Evolutionary conservation across 192 early-diverging fungal genomes (phyloP).

Genomic region (Jimgerdemannia flammicorona): DNA sequence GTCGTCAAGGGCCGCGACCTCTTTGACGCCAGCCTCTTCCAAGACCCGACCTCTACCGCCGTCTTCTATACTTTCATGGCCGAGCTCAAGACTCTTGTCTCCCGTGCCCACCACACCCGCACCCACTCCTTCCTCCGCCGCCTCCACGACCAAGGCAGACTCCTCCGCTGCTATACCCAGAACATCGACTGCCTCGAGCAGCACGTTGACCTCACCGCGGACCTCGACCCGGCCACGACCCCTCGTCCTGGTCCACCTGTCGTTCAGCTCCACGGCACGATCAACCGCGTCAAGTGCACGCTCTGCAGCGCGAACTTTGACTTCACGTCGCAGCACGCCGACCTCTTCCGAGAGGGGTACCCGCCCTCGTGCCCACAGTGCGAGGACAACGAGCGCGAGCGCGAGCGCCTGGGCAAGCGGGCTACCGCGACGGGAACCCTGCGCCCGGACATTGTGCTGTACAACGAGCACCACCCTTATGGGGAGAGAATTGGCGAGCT

Average conservation of each 20-base stretch:
- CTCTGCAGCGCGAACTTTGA: conserved; percentile 69
- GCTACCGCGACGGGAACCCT: conserved; percentile 69
- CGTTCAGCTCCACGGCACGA: conserved; percentile 90
- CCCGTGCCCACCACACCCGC: conserved; percentile 70
- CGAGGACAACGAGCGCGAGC: conserved; percentile 36
- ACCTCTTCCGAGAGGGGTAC: conserved; percentile 65
- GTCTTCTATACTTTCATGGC: conserved; percentile 84
- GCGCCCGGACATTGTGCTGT: conserved; percentile 91
- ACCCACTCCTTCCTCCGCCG: conserved; percentile 85
- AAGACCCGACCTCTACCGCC: conserved; percentile 54
- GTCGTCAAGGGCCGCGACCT: conserved; percentile 78
- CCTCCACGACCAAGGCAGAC: conserved; percentile 68
- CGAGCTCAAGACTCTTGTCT: conserved; percentile 71
- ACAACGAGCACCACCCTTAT: conserved; percentile 86
- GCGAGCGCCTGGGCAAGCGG: conserved; percentile 74
- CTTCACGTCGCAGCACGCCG: conserved; percentile 55
- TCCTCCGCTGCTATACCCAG: conserved; percentile 93
- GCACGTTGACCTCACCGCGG: conserved; percentile 59
- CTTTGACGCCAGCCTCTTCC: conserved; percentile 82
- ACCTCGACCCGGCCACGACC: conserved; percentile 30
- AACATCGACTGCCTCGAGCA: conserved; percentile 95
- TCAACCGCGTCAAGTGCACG: conserved; percentile 84
- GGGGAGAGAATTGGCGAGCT: conserved; percentile 66
- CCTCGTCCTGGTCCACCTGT: conserved; percentile 51
- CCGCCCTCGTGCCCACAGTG: conserved; percentile 67